Conservation (phyloP, 2,329 filamentous ascomycete species). For the Aspergillus versicolor region DNA sequence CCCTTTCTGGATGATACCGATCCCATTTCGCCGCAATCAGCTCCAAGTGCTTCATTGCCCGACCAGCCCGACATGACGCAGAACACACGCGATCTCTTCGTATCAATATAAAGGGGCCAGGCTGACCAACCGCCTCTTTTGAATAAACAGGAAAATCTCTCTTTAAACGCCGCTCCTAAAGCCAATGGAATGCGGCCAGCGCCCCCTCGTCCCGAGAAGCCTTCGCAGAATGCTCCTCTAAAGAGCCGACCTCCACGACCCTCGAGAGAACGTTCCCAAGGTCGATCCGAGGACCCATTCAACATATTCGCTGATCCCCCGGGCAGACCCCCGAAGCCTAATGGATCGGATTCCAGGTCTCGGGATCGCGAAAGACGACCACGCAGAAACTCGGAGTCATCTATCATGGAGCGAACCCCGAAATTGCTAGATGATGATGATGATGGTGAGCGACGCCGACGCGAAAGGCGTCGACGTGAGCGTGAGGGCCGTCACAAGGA, state of each 20-base stretch:
- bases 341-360: conserved; percentile 23
- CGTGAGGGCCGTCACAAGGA: conserved; percentile 47
- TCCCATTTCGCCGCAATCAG: conserved; percentile 35
- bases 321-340: conserved; percentile 21
- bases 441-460: conserved; percentile 52
- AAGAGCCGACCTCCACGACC: conserved; percentile 27
- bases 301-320: conserved; percentile 51
- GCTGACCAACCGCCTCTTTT: neutral
- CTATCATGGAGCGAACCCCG: conserved; percentile 53
- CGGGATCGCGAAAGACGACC: conserved; percentile 42
- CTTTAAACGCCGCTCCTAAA: conserved; percentile 32
- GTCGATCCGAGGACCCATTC: conserved; percentile 35
- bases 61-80: conserved; percentile 42
- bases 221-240: conserved; percentile 20
- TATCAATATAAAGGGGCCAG: conserved; percentile 33
- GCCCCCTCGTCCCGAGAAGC: conserved; percentile 36
- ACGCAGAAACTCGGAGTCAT: conserved; percentile 64
- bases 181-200: conserved; percentile 39
- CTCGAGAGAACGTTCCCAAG: conserved; percentile 24
- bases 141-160: conserved; percentile 37
- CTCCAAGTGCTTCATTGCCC: conserved; percentile 29
- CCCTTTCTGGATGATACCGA: conserved; percentile 59
- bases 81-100: conserved; percentile 59
- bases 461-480: conserved; percentile 50
- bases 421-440: conserved; percentile 47